Evolutionary conservation across 2,329 filamentous ascomycete genomes (phyloP).

Genomic region (Shiraia bambusicola): DNA sequence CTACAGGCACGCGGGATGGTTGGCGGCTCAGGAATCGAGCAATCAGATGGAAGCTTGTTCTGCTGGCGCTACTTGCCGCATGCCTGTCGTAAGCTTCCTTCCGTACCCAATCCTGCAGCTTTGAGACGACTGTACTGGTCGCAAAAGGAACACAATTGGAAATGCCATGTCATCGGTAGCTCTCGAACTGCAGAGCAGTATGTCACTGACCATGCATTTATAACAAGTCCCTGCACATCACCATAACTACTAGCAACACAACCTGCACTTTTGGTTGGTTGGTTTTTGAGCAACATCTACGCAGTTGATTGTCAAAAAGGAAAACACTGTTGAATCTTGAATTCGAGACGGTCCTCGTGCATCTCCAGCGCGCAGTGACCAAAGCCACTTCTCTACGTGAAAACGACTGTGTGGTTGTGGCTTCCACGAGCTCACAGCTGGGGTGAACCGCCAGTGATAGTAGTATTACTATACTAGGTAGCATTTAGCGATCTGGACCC

Average conservation of each 20-base stretch:
- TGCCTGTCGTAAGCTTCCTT: slow-evolving; percentile 9
- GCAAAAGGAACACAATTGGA: slow-evolving; percentile 12
- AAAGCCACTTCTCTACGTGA: not conserved
- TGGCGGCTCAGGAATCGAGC: not conserved
- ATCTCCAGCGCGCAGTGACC: not conserved
- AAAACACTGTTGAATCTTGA: not conserved
- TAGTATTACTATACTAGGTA: slow-evolving; percentile 13
- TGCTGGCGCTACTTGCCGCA: not conserved
- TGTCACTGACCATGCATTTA: slow-evolving; percentile 1
- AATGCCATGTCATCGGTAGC: slow-evolving; percentile 21
- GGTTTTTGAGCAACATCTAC: too few species aligned
- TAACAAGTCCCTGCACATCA: slow-evolving; percentile 1
- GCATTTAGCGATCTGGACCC: slow-evolving; percentile 22
- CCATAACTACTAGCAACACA: not conserved
- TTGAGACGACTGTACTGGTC: slow-evolving; percentile 9
- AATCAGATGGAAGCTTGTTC: not conserved
- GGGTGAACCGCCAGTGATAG: slow-evolving; percentile 14
- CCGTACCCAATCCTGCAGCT: slow-evolving; percentile 16
- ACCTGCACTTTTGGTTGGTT: not conserved
- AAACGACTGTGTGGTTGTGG: slow-evolving; percentile 10
- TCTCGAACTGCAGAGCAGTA: slow-evolving; percentile 8
- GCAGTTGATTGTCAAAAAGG: not conserved
- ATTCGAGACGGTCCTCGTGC: slow-evolving; percentile 1
- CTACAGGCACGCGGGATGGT: not conserved
- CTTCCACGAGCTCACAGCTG: slow-evolving; percentile 23